Evolutionary conservation across 345 rosid species (phyloP).

Genomic region (Populus deltoides): DNA sequence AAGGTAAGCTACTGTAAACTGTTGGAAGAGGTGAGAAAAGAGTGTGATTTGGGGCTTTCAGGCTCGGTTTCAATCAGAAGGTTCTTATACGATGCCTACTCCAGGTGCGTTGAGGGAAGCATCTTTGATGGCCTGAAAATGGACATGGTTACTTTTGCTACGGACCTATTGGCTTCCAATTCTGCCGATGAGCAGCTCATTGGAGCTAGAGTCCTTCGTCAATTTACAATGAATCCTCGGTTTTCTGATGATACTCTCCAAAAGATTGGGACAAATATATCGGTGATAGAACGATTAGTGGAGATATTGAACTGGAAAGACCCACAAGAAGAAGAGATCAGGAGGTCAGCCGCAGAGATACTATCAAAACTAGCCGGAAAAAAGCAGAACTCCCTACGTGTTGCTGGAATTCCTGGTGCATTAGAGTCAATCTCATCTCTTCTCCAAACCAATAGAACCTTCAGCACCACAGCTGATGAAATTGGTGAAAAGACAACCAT

Average conservation of each 20-base stretch:
- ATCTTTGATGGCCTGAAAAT: constrained; percentile 85
- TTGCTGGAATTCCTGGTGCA: constrained; percentile 80
- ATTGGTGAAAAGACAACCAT: constrained; percentile 53
- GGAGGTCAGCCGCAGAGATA: constrained; percentile 70
- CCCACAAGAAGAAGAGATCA: constrained; percentile 75
- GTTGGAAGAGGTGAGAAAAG: constrained; percentile 65
- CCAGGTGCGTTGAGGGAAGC: constrained; percentile 73
- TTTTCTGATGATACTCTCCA: constrained; percentile 75
- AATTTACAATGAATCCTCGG: constrained; percentile 38
- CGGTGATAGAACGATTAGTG: constrained; percentile 64
- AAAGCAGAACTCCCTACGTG: constrained; percentile 76
- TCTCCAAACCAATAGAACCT: constrained; percentile 52
- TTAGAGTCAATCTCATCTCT: constrained; percentile 92
- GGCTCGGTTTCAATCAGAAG: constrained; percentile 64
- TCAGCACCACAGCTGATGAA: constrained; percentile 58
- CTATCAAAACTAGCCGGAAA: constrained; percentile 66
- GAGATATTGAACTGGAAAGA: constrained; percentile 97
- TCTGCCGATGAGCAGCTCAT: constrained; percentile 86
- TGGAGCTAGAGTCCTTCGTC: constrained; percentile 65
- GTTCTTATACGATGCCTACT: constrained; percentile 87
- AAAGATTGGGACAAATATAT: constrained; percentile 69
- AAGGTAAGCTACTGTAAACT: constrained; percentile 47
- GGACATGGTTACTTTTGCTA: constrained; percentile 77
- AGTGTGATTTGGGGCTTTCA: constrained; percentile 62
- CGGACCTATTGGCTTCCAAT: constrained; percentile 64